Evolutionary conservation across 805 yeast species (phyloP).

Genomic region (Candida nemodendra): DNA sequence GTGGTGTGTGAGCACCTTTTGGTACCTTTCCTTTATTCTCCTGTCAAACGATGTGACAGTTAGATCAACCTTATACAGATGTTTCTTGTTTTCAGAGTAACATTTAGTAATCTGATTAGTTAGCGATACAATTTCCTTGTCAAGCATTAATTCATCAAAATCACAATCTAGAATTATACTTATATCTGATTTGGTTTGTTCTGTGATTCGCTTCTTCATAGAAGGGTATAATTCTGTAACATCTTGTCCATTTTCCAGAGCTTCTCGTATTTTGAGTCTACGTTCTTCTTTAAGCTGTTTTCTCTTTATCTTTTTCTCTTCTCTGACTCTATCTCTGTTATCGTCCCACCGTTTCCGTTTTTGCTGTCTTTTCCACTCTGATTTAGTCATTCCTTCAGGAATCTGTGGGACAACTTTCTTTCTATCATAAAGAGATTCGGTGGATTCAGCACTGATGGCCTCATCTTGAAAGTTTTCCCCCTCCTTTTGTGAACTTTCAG

Average conservation of each 20-base stretch:
- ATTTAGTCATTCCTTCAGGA: constrained; percentile 87
- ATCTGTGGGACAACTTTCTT: too few species aligned
- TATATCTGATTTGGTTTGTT: constrained; percentile 50
- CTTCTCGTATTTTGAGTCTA: constrained; percentile 31
- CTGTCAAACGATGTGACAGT: constrained; percentile 65
- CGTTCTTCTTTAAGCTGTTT: constrained; percentile 36
- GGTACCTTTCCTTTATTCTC: constrained; percentile 65
- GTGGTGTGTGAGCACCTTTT: constrained; percentile 57
- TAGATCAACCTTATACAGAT: constrained; percentile 56
- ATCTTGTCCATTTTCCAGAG: constrained; percentile 40
- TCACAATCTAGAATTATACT: constrained; percentile 79
- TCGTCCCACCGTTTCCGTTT: constrained; percentile 56
- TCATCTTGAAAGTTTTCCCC: too few species aligned
- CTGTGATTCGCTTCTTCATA: constrained; percentile 38
- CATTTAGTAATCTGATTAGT: constrained; percentile 79
- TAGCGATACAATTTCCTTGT: constrained; percentile 65
- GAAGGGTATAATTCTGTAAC: constrained; percentile 34
- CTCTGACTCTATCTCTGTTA: constrained; percentile 58
- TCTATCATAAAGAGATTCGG: too few species aligned
- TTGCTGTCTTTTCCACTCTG: constrained; percentile 76
- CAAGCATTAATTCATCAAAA: constrained; percentile 87
- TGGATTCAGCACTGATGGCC: too few species aligned
- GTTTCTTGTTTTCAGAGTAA: constrained; percentile 73
- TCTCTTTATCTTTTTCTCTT: constrained; percentile 54
- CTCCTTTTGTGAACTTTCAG: too few species aligned